Conservation (phyloP, 495 filamentous ascomycete genomes). For the Tetracladium setigerum region DNA sequence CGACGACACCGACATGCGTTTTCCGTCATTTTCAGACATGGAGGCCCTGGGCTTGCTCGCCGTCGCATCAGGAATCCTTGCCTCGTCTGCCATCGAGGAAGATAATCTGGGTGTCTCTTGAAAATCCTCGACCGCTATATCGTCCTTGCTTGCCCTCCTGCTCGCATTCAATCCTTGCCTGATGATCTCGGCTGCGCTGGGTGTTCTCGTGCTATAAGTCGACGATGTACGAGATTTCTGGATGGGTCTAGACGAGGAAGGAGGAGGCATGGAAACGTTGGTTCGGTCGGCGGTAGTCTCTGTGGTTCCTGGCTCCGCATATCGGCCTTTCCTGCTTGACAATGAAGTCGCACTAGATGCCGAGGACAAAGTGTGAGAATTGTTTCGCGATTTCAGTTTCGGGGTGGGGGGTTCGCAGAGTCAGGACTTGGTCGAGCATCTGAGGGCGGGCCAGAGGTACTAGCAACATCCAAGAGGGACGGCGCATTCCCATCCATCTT, state of each 20-base stretch:
- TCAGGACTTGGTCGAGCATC: no score
- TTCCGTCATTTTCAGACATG: conserved; percentile 38
- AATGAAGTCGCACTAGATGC: conserved; percentile 25
- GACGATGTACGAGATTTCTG: conserved; percentile 15
- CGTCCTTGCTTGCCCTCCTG: conserved; percentile 11
- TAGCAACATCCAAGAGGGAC: no score
- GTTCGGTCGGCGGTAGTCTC: conserved; percentile 40
- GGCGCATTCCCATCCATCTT: no score
- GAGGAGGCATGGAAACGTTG: conserved; percentile 55
- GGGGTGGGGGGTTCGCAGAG: not conserved
- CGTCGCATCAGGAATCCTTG: conserved; percentile 32
- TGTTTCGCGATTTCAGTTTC: conserved; percentile 1
- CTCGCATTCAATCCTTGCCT: conserved; percentile 1
- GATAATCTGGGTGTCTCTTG: conserved; percentile 33
- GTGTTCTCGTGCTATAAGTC: conserved; percentile 6
- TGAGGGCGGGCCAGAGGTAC: no score
- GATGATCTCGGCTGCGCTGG: not conserved
- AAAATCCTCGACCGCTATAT: conserved; percentile 29
- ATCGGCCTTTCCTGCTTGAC: conserved; percentile 41
- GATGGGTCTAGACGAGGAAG: conserved; percentile 23
- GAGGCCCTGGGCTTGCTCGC: conserved; percentile 34
- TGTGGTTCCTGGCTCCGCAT: conserved; percentile 35
- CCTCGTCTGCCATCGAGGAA: conserved; percentile 23
- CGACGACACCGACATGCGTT: conserved; percentile 59
- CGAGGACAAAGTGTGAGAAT: conserved; percentile 20